A percentile compares a stretch with the other conserved stretches of the same genome.
Evolutionary conservation across 2,329 filamentous ascomycete genomes (phyloP).

Genomic region (Mycogone perniciosa): DNA sequence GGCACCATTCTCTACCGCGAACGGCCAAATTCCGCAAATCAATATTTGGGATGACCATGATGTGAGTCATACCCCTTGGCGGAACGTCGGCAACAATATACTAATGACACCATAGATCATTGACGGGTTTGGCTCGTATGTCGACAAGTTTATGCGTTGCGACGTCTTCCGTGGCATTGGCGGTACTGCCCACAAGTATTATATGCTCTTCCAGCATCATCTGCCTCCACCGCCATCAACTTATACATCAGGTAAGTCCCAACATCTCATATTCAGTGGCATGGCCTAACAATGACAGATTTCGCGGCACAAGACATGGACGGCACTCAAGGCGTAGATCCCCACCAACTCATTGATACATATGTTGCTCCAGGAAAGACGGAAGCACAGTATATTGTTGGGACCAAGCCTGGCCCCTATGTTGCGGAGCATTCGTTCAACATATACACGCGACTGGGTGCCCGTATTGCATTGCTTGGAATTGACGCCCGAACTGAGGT

Average conservation of each 20-base stretch:
- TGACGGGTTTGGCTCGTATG: slow-evolving; percentile 89
- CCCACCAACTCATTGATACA: slow-evolving; percentile 64
- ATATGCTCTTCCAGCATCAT: slow-evolving; percentile 96
- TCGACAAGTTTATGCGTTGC: slow-evolving; percentile 87
- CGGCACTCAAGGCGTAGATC: slow-evolving; percentile 52
- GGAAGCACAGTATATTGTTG: slow-evolving; percentile 73
- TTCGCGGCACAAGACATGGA: slow-evolving; percentile 17
- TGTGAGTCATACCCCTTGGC: slow-evolving; percentile 35
- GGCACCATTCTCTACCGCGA: slow-evolving; percentile 78
- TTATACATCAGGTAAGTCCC: slow-evolving; percentile 62
- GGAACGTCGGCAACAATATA: not conserved
- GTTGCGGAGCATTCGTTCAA: slow-evolving; percentile 84
- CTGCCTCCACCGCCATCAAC: slow-evolving; percentile 78
- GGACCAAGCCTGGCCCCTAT: slow-evolving; percentile 74
- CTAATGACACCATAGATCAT: slow-evolving; percentile 61
- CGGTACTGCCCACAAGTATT: slow-evolving; percentile 93
- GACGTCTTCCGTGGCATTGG: slow-evolving; percentile 89
- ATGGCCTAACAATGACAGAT: not conserved
- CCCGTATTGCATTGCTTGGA: slow-evolving; percentile 76
- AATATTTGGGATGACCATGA: slow-evolving; percentile 99
- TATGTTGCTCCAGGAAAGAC: slow-evolving; percentile 55
- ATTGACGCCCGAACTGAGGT: slow-evolving; percentile 88
- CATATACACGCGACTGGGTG: slow-evolving; percentile 77
- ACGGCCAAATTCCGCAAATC: slow-evolving; percentile 87
- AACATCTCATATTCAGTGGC: slow-evolving; percentile 27